Evolutionary conservation across 495 filamentous ascomycete genomes (phyloP), one percentile per base, ranked within the genome.

Genomic region (Aspergillus sclerotioniger): DNA sequence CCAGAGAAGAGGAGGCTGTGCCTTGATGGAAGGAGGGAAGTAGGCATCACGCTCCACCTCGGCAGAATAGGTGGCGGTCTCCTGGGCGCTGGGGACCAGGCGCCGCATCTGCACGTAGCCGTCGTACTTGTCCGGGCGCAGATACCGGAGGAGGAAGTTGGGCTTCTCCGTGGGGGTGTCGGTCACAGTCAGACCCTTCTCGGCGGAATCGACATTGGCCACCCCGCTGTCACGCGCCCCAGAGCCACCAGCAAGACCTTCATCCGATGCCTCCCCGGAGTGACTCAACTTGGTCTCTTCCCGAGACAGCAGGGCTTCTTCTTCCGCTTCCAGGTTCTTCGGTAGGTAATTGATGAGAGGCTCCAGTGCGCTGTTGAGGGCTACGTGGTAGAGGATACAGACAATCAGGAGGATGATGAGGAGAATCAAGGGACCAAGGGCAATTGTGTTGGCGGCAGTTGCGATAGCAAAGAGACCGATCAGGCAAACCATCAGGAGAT

Each of bases 391-490:
- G 45, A 97, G 80, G 28, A 89, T 69, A 9, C 87, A 88, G 74
- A 92, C 89, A 68, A 94, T 63, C 19, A 96, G 79, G 75, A 92
- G 87, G 58, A 90, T 73, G 59, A 94, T 79, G 86, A 94, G 92
- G 58, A 97, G 80, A 52, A 95, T 74, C 55, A 96, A 63, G 6
- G 94, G 94, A 2, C 92, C 94, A 16, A 85, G 61, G 3, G 77
- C 78, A 5, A 80, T 76, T 4, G 76, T 79, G 55, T 87, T 80
- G 53, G 74, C 84, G 20, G 74, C 81, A 8, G 76, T 74, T 9
- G 80, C 84, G 50, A 92, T 87, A 58, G 80, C 91, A 62, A 98
- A 94, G 15, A 98, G 82, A 61, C 92, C 94, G 55, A 98, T 90
- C 76, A 98, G 78, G 73, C 91, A 96, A 57, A 93, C 64, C 58